These are phyloP conservation scores for Epichloe gansuensis DNA, from an alignment of 2,329 filamentous ascomycete species.

Conservation along the genomic window DNA sequence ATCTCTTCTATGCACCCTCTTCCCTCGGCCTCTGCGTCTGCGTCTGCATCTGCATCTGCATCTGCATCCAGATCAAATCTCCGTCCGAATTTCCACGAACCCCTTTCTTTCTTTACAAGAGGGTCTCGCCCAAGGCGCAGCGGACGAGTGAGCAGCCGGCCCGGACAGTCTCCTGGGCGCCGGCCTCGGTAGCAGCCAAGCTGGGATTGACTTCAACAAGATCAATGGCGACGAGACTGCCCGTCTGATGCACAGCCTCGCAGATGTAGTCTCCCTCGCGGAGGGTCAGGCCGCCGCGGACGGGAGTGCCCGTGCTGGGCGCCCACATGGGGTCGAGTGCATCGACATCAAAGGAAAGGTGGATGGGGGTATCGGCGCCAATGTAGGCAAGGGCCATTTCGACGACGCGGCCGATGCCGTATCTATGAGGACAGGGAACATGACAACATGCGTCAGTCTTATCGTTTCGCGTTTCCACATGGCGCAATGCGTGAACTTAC, in stretches of 20 bases:
- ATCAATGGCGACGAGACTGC: slow-evolving; percentile 67
- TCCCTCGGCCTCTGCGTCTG: too few relatives aligned
- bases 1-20: neutral
- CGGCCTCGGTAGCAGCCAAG: slow-evolving; percentile 49
- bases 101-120: slow-evolving; percentile 42
- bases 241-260: slow-evolving; percentile 71
- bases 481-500: slow-evolving; percentile 31
- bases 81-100: neutral
- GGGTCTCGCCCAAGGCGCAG: slow-evolving; percentile 82
- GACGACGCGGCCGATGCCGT: slow-evolving; percentile 91
- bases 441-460: slow-evolving; percentile 5
- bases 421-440: slow-evolving; percentile 29
- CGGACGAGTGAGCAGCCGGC: slow-evolving; percentile 85
- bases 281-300: slow-evolving; percentile 83
- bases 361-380: slow-evolving; percentile 86
- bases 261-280: slow-evolving; percentile 96
- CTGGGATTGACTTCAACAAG: slow-evolving; percentile 73
- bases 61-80: too few relatives aligned
- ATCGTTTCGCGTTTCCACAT: neutral
- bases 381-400: slow-evolving; percentile 98
- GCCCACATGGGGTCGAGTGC: slow-evolving; percentile 94
- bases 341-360: slow-evolving; percentile 95
- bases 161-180: slow-evolving; percentile 74
- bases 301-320: slow-evolving; percentile 88
- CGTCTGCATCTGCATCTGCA: too few relatives aligned